Conservation (phyloP, 2,329 filamentous ascomycete genomes). For the Grosmannia serpens region DNA sequence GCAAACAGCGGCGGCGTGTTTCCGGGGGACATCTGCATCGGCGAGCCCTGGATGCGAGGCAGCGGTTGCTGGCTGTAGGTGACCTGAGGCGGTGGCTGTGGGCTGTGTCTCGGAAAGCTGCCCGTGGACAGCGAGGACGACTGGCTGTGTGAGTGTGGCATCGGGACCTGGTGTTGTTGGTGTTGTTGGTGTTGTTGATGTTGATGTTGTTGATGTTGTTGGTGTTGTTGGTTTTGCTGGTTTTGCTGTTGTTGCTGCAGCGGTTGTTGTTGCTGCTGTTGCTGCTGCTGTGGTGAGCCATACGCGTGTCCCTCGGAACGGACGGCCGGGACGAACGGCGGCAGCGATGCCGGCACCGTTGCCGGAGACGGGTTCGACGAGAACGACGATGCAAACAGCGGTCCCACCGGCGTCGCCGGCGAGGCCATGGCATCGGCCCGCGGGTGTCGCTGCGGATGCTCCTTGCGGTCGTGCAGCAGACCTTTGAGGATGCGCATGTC, state of each 20-base stretch:
- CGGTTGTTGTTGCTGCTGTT: not conserved
- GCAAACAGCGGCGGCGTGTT: not conserved
- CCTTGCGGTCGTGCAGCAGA: constrained; percentile 17
- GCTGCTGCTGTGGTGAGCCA: not conserved
- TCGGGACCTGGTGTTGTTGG: not conserved
- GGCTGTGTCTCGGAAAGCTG: not conserved
- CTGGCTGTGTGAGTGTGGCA: not conserved
- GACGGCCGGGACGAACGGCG: not conserved
- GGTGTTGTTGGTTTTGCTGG: not conserved
- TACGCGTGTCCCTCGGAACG: not conserved
- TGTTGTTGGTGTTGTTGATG: not conserved
- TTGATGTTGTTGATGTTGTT: not conserved
- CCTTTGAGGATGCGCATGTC: constrained; percentile 64
- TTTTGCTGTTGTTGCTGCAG: not conserved
- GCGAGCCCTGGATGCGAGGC: constrained; percentile 2
- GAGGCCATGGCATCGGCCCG: not conserved
- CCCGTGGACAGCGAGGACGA: too few species aligned
- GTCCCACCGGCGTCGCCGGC: not conserved
- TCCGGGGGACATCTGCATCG: constrained; percentile 3
- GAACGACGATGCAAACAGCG: not conserved
- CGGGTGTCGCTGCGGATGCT: not conserved
- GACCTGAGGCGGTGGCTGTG: not conserved
- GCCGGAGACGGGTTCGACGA: not conserved
- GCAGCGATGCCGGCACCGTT: not conserved
- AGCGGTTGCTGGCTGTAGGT: not conserved